Evolutionary conservation across 805 yeast species (phyloP), one percentile per base, ranked within the genome.

Genomic region (Yarrowia bubula): DNA sequence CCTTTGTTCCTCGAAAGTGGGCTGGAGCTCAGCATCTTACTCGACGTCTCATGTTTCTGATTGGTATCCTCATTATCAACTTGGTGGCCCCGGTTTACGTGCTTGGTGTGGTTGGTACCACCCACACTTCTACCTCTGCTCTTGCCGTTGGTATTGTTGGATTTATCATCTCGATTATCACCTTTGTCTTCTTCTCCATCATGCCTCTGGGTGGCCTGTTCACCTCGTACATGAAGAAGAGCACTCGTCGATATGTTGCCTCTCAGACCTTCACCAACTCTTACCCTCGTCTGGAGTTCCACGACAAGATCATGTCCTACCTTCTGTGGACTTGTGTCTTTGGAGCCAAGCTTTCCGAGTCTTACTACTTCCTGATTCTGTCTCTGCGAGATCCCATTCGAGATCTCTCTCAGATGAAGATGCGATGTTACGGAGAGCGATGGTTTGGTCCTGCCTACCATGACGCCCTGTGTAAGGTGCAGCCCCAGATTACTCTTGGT

Each of bases 201-300:
- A 91, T 93, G 97, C 99, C 99, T 41, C 81, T 93, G 70, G 98
- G 98, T 77, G 97, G 97, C 55, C 81, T 93, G 70, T 95, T 95
- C 80, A 93, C 98, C 50, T 87, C 96, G 14, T 92, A 92, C 77
- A 83, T 92, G 87, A 88, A 88, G 78, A 91, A 86, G 76, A 83
- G 86, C 69, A 86, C 95, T 22, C 88, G 99, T 80, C 86, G 86
- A 72, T 92, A 90, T 75, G 88, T 93, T 73, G 88, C 98, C 46
- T 90, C 96, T 48, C 97, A 93, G 79, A 88, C 97, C 63, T 95
- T 95, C 77, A 95, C 99, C 64, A 97, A 98, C 32, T 87, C 90
- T 66, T 93, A 90, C 76, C 84, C 90, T 65, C 85, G 86, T 69
- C 84, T 95, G 73, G 72, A 78, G 66, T 98, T 98, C 69, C 80